phyloP scores from a whole-genome alignment of 1,139 yeast species.

The Scheffersomyces parashehatae region DNA sequence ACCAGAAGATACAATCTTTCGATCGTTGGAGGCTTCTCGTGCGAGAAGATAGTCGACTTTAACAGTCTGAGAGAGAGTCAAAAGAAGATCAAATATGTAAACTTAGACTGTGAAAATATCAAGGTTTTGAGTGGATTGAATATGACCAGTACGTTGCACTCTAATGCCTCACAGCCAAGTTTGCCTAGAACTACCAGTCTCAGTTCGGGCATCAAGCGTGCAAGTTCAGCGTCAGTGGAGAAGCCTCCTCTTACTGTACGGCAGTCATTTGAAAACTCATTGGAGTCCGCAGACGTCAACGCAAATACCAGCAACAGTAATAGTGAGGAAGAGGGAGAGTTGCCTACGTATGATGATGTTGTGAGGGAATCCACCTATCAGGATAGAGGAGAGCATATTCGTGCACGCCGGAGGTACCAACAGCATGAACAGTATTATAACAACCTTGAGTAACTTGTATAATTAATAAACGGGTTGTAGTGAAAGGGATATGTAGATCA shows the following conservation, averaged over 20 bases:
- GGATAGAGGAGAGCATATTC: conserved; percentile 11
- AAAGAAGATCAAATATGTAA: conserved; percentile 28
- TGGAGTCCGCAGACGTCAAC: background rate
- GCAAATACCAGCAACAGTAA: background rate
- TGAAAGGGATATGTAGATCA: too few relatives aligned
- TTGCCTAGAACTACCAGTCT: background rate
- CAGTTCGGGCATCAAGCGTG: background rate
- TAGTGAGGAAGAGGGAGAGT: background rate
- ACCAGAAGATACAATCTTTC: conserved; percentile 46
- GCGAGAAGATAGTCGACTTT: conserved; percentile 24
- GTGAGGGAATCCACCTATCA: conserved; percentile 11
- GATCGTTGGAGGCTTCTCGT: conserved; percentile 47
- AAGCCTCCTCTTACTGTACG: background rate
- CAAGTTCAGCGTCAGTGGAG: background rate
- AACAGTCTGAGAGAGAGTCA: conserved; percentile 18
- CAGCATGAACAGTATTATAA: conserved; percentile 38
- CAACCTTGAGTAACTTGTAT: conserved; percentile 16
- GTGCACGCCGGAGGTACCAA: conserved; percentile 38
- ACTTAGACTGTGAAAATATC: conserved; percentile 37
- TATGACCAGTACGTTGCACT: conserved; percentile 16
- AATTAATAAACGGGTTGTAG: too few relatives aligned
- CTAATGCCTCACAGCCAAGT: conserved; percentile 7
- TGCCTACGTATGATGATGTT: conserved; percentile 13
- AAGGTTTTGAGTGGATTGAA: conserved; percentile 45
- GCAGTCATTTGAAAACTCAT: background rate